Percentiles rank a stretch among this genome's conserved stretches.
Evolutionary conservation across 306 rosid genomes (phyloP).

Genomic region (barrel medic (Medicago truncatula)): DNA sequence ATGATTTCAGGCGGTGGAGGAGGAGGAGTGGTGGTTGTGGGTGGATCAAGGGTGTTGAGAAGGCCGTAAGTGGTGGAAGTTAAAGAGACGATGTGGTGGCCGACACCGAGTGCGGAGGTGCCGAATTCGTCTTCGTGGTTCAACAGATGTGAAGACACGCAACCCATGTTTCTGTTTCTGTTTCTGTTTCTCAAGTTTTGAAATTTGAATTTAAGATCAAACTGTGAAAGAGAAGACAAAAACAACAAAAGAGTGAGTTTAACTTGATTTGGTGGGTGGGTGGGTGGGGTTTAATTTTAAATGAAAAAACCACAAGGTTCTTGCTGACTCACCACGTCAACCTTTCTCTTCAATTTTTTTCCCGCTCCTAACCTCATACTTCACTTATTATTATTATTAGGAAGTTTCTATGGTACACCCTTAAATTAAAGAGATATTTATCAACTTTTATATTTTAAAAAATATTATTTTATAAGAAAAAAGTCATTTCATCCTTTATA

Average conservation of each 20-base stretch:
- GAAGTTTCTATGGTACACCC: too few relatives aligned
- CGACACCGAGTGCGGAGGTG: conserved; percentile 68
- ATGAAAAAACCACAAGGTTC: background rate
- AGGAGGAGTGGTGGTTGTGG: conserved; percentile 41
- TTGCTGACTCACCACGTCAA: background rate
- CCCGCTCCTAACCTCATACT: background rate
- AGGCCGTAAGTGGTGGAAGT: conserved; percentile 96
- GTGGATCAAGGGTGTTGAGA: conserved; percentile 75
- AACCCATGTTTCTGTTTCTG: conserved; percentile 74
- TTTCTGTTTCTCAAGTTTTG: background rate
- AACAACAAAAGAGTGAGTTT: background rate
- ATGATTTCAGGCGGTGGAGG: conserved; percentile 68
- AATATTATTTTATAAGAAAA: too few relatives aligned
- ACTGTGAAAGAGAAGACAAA: background rate
- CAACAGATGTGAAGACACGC: conserved; percentile 80
- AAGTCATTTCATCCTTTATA: too few relatives aligned
- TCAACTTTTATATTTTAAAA: too few relatives aligned
- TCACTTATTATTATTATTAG: background rate
- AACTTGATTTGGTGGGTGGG: background rate
- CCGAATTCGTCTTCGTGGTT: conserved; percentile 78
- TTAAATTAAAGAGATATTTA: too few relatives aligned
- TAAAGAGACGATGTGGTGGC: conserved; percentile 94
- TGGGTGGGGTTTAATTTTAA: background rate
- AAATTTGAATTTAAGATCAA: background rate
- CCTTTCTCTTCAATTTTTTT: conserved; percentile 1